phyloP scores from a whole-genome alignment of 228 moss, liverwort and hornwort species.

The Sphagnum fallax region DNA sequence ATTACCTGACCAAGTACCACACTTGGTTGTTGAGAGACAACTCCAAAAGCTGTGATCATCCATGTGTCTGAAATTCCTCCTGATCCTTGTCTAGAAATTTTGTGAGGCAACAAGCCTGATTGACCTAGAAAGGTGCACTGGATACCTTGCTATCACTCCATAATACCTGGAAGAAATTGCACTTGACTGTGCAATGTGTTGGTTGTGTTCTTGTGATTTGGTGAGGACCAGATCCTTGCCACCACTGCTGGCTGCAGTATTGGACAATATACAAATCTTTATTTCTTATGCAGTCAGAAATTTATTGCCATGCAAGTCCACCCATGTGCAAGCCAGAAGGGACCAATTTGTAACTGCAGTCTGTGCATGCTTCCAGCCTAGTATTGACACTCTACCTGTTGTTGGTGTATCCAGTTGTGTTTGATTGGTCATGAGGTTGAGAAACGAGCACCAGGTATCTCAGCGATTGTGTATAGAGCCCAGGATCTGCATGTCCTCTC shows the following conservation, averaged over 20 bases:
- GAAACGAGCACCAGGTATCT: conserved; percentile 47
- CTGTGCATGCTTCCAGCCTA: background rate
- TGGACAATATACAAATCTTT: too few relatives aligned
- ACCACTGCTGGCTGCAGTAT: too few relatives aligned
- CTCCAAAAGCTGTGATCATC: too few relatives aligned
- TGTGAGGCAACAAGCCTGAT: background rate
- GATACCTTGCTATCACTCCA: background rate
- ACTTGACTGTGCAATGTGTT: background rate
- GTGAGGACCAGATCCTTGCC: too few relatives aligned
- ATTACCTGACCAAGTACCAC: too few relatives aligned
- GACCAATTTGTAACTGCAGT: too few relatives aligned
- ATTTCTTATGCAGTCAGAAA: too few relatives aligned
- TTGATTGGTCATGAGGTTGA: conserved; percentile 38
- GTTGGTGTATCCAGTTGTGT: conserved; percentile 43
- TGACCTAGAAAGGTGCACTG: background rate
- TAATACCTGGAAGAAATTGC: too few relatives aligned
- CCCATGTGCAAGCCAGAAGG: too few relatives aligned
- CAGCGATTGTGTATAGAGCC: conserved; percentile 30
- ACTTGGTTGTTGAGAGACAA: background rate
- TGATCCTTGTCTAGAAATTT: background rate
- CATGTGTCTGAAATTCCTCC: background rate
- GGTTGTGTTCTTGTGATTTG: too few relatives aligned
- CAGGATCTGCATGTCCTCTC: conserved; percentile 32
- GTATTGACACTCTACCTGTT: background rate
- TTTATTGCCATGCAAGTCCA: too few relatives aligned